A percentile compares a stretch with the other conserved stretches of the same genome.
Evolutionary conservation across 1,139 yeast genomes (phyloP).

Genomic region (Taphrina flavorubra): DNA sequence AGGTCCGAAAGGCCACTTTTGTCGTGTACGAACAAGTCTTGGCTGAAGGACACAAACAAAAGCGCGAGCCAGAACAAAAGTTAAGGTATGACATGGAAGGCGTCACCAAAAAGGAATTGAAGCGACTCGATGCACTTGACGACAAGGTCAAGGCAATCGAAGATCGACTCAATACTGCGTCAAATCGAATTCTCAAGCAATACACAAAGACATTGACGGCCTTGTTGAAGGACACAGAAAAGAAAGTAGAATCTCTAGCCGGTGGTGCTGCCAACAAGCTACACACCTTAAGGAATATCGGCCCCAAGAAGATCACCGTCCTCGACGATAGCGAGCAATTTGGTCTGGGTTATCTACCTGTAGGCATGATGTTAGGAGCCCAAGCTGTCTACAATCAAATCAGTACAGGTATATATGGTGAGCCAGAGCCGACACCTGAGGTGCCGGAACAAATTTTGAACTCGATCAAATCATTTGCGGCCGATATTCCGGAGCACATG

Average conservation of each 20-base stretch:
- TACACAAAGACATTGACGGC: slow-evolving; percentile 24
- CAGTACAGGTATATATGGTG: slow-evolving; percentile 32
- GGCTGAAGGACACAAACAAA: slow-evolving; percentile 17
- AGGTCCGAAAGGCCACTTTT: slow-evolving; percentile 29
- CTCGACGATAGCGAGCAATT: slow-evolving; percentile 30
- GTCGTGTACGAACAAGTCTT: slow-evolving; percentile 30
- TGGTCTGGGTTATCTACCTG: slow-evolving; percentile 34
- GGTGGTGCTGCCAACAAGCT: slow-evolving; percentile 39
- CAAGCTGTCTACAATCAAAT: slow-evolving; percentile 34
- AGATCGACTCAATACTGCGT: slow-evolving; percentile 15
- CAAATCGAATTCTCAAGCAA: slow-evolving; percentile 7
- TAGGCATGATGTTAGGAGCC: slow-evolving; percentile 36
- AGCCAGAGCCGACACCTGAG: slow-evolving; percentile 22
- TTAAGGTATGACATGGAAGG: slow-evolving; percentile 27
- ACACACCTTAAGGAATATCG: slow-evolving; percentile 26
- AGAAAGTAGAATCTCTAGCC: slow-evolving; percentile 32
- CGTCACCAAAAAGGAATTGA: slow-evolving; percentile 30
- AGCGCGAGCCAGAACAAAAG: slow-evolving; percentile 26
- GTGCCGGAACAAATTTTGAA: slow-evolving; percentile 14
- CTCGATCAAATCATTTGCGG: slow-evolving; percentile 21
- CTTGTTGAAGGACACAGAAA: slow-evolving; percentile 25
- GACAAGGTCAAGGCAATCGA: slow-evolving; percentile 23
- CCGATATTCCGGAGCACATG: slow-evolving; percentile 18
- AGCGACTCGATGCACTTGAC: slow-evolving; percentile 29
- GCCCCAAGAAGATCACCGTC: slow-evolving; percentile 38